Percentiles rank a stretch among this genome's conserved stretches.
These are phyloP conservation scores for Aspergillus pseudoglaucus DNA, from an alignment of 2,329 filamentous ascomycete species.

Conservation along the genomic window DNA sequence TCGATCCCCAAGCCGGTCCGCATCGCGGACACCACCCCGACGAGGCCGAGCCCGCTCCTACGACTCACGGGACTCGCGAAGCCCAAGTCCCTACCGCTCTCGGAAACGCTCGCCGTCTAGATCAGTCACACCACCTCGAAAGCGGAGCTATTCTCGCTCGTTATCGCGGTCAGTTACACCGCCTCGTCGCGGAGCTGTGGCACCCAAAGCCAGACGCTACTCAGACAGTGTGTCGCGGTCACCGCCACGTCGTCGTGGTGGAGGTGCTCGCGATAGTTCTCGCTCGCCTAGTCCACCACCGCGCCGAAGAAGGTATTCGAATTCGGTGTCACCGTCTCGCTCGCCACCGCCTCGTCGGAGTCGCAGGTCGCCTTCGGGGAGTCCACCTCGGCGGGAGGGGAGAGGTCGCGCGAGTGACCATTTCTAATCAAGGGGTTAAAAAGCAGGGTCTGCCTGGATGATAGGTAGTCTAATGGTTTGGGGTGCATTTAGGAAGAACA, in stretches of 20 bases:
- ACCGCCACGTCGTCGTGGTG: slow-evolving; percentile 14
- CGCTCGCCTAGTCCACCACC: slow-evolving; percentile 19
- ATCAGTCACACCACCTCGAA: slow-evolving; percentile 28
- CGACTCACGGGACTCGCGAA: slow-evolving; percentile 20
- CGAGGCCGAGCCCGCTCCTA: slow-evolving; percentile 20
- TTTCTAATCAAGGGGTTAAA: neutral
- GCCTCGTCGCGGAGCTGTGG: slow-evolving; percentile 16
- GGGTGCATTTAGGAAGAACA: neutral
- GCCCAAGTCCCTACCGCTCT: slow-evolving; percentile 15
- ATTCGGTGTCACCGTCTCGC: slow-evolving; percentile 15
- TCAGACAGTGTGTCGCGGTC: slow-evolving; percentile 15
- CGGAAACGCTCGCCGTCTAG: slow-evolving; percentile 24
- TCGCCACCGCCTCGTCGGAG: slow-evolving; percentile 13
- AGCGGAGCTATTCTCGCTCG: slow-evolving; percentile 27
- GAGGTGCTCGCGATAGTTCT: slow-evolving; percentile 12
- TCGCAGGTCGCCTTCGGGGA: slow-evolving; percentile 10
- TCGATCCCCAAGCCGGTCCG: slow-evolving; percentile 22
- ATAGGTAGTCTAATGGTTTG: neutral
- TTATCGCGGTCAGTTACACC: slow-evolving; percentile 24
- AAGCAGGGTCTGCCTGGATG: neutral
- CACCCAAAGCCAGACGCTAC: slow-evolving; percentile 13
- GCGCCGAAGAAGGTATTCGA: slow-evolving; percentile 11
- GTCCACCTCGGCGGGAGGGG: slow-evolving; percentile 12
- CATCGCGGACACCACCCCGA: slow-evolving; percentile 25
- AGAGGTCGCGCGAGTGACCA: slow-evolving; percentile 6